Conservation (phyloP, 169 alveolate species). For the Ichthyophthirius multifiliis region DNA sequence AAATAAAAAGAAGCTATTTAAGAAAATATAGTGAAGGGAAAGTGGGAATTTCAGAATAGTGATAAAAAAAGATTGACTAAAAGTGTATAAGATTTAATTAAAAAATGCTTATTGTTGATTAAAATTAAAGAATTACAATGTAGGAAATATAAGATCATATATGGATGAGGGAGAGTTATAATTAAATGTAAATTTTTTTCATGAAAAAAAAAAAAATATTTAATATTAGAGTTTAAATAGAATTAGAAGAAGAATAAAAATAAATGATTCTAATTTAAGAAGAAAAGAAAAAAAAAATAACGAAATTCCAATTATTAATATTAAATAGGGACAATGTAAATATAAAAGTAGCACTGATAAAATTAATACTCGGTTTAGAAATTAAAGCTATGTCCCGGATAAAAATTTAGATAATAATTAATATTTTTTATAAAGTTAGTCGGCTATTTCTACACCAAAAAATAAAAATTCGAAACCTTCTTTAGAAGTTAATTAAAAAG, state of each 20-base stretch:
- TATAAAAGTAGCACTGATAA: too few relatives aligned
- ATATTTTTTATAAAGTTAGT: too few relatives aligned
- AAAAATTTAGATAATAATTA: too few relatives aligned
- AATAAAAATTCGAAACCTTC: too few relatives aligned
- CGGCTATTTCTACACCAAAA: too few relatives aligned
- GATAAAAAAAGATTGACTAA: not conserved
- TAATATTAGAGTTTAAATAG: not conserved
- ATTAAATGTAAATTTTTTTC: not conserved
- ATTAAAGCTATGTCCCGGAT: too few relatives aligned
- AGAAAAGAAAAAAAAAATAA: too few relatives aligned
- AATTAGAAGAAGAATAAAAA: not conserved
- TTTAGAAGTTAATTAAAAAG: too few relatives aligned
- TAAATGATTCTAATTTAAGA: too few relatives aligned
- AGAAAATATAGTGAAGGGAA: not conserved
- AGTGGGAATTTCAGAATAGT: not conserved
- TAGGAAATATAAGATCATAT: not conserved
- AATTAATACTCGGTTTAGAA: too few relatives aligned
- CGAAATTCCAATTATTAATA: too few relatives aligned
- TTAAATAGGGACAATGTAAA: too few relatives aligned
- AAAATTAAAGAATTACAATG: slow-evolving; percentile 1
- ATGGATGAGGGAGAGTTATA: not conserved
- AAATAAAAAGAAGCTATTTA: not conserved
- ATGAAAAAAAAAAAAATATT: not conserved
- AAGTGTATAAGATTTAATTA: not conserved
- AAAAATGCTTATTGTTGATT: not conserved